Evolutionary conservation across 345 rosid species (phyloP).

Genomic region (Cardamine occulta): DNA sequence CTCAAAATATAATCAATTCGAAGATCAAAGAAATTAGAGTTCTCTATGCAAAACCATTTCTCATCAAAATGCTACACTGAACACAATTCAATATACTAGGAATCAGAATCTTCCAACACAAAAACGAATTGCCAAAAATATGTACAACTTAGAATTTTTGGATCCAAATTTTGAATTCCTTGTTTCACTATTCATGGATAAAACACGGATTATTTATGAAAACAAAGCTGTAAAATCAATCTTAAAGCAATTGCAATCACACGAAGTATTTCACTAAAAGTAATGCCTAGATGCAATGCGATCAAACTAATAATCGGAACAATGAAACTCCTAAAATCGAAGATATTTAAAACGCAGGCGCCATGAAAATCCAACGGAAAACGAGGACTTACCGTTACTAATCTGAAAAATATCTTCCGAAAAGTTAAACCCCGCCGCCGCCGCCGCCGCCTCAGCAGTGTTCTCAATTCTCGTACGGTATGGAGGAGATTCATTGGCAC

Average conservation of each 20-base stretch:
- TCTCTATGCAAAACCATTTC: constrained; percentile 4
- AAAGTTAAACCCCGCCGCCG: neutral
- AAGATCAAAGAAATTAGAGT: neutral
- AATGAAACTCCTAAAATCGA: constrained; percentile 1
- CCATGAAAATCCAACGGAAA: neutral
- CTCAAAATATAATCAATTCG: neutral
- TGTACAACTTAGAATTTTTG: neutral
- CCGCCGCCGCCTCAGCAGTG: neutral
- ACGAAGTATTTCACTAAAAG: neutral
- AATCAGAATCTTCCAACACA: neutral
- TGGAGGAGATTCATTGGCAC: neutral
- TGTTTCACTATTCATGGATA: neutral
- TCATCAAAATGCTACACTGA: neutral
- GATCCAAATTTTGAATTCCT: neutral
- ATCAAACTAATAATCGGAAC: neutral
- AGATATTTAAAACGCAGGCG: neutral
- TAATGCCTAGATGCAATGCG: neutral
- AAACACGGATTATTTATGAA: neutral
- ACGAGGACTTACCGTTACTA: neutral
- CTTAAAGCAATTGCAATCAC: constrained; percentile 7
- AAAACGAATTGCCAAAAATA: neutral
- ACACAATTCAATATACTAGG: neutral
- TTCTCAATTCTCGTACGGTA: neutral
- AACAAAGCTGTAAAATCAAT: neutral
- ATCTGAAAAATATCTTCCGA: neutral